phyloP scores from a whole-genome alignment of 768 basidiomycete species.

The Boletus huronensis region DNA sequence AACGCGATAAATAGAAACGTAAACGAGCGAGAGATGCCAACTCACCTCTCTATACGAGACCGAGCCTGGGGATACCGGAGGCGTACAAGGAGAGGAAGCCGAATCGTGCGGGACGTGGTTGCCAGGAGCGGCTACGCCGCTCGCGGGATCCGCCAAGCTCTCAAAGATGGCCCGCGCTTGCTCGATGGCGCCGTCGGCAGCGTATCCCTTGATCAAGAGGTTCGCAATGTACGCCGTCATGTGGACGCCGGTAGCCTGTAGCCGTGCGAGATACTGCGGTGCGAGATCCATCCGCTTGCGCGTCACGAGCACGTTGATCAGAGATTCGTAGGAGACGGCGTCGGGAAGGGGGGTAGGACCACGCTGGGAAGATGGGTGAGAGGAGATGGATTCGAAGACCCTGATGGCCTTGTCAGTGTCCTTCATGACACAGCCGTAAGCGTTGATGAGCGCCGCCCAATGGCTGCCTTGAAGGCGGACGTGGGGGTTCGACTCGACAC shows the following conservation, averaged over 20 bases:
- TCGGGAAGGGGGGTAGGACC: conserved; percentile 51
- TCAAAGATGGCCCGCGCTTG: conserved; percentile 79
- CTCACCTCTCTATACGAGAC: conserved; percentile 35
- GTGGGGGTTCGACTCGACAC: conserved; percentile 42
- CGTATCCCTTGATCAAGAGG: conserved; percentile 52
- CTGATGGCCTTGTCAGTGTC: conserved; percentile 73
- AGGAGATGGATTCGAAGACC: conserved; percentile 71
- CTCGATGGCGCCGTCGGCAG: conserved; percentile 66
- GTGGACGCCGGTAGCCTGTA: conserved; percentile 62
- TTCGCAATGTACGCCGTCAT: conserved; percentile 97
- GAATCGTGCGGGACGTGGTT: conserved; percentile 77
- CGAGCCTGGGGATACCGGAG: conserved; percentile 37
- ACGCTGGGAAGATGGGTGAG: conserved; percentile 43
- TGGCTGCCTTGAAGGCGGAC: conserved; percentile 48
- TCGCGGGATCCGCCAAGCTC: conserved; percentile 69
- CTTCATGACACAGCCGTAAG: conserved; percentile 76
- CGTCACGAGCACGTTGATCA: conserved; percentile 82
- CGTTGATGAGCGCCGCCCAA: conserved; percentile 85
- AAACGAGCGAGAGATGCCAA: too few species aligned
- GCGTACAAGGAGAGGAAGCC: conserved; percentile 28
- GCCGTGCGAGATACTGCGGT: conserved; percentile 58
- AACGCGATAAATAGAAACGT: background rate
- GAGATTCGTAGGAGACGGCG: conserved; percentile 83
- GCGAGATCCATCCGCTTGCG: conserved; percentile 78
- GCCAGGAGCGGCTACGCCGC: conserved; percentile 81